Evolutionary conservation across 495 filamentous ascomycete species (phyloP).

Genomic region (Astrothelium macrocarpum): DNA sequence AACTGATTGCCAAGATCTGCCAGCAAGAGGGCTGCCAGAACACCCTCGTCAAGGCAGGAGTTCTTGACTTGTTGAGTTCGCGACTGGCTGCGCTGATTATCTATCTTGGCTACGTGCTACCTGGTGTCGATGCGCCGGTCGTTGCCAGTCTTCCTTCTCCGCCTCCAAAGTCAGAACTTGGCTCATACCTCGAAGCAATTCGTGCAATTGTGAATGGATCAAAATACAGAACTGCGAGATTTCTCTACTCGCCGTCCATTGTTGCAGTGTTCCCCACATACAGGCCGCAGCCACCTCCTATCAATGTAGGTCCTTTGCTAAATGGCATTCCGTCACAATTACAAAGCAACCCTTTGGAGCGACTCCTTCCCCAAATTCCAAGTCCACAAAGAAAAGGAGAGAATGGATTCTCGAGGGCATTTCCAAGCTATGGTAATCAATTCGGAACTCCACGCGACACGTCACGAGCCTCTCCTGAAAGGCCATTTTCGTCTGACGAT

Average conservation of each 20-base stretch:
- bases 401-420: constrained; percentile 29
- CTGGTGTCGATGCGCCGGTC: constrained; percentile 38
- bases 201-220: constrained; percentile 71
- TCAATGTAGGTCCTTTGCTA: not conserved
- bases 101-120: constrained; percentile 54
- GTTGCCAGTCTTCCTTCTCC: constrained; percentile 47
- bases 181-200: constrained; percentile 69
- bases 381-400: constrained; percentile 24
- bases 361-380: constrained; percentile 29
- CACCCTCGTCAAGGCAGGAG: constrained; percentile 54
- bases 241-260: constrained; percentile 70
- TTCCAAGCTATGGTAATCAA: constrained; percentile 18
- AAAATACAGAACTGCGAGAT: constrained; percentile 61
- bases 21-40: constrained; percentile 58
- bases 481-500: constrained; percentile 35
- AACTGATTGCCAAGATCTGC: constrained; percentile 62
- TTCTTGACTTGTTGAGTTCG: constrained; percentile 71
- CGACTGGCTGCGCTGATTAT: constrained; percentile 67
- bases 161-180: constrained; percentile 48
- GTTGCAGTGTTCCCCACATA: constrained; percentile 32
- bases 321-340: constrained; percentile 7
- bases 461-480: constrained; percentile 5
- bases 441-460: not conserved
- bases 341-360: constrained; percentile 20
- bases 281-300: not conserved